These are phyloP conservation scores for Copromyces sp. DNA, from an alignment of 495 filamentous ascomycete species.

Conservation along the genomic window DNA sequence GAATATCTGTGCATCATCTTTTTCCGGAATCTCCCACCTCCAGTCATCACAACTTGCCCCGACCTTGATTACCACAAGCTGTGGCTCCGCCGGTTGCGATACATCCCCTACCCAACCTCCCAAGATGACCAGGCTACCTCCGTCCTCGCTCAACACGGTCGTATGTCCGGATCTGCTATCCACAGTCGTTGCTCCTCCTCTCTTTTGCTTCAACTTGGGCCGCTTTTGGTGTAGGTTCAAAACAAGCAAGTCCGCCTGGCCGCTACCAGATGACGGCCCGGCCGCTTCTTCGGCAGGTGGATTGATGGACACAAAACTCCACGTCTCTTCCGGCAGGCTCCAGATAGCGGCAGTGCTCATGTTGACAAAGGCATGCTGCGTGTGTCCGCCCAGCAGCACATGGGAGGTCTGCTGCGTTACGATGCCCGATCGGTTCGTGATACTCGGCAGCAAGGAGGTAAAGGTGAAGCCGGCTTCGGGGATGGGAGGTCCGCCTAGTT, in stretches of 20 bases:
- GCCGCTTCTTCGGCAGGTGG: constrained; percentile 31
- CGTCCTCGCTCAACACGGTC: constrained; percentile 67
- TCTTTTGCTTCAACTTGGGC: not conserved
- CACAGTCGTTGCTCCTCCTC: constrained; percentile 25
- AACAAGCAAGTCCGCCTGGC: constrained; percentile 1
- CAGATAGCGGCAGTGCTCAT: constrained; percentile 87
- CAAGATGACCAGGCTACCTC: constrained; percentile 59
- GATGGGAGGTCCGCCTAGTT: constrained; percentile 43
- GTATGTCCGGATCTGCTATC: constrained; percentile 83
- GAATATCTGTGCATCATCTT: constrained; percentile 15
- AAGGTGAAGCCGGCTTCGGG: constrained; percentile 82
- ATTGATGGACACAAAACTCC: constrained; percentile 62
- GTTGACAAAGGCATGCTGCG: constrained; percentile 73
- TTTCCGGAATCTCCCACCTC: constrained; percentile 59
- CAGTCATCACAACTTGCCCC: constrained; percentile 64
- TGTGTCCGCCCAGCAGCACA: constrained; percentile 81
- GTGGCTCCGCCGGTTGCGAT: constrained; percentile 62
- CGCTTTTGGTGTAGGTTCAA: not conserved
- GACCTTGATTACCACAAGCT: constrained; percentile 64
- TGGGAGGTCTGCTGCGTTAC: constrained; percentile 60
- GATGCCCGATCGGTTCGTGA: constrained; percentile 46
- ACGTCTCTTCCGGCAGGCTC: constrained; percentile 73
- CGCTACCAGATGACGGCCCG: not conserved
- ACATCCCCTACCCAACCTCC: constrained; percentile 89
- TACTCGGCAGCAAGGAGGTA: constrained; percentile 51